Percentiles rank a stretch among this genome's conserved stretches.
Conservation (phyloP, 2,329 filamentous ascomycete species). For the Aspergillus sp. region DNA sequence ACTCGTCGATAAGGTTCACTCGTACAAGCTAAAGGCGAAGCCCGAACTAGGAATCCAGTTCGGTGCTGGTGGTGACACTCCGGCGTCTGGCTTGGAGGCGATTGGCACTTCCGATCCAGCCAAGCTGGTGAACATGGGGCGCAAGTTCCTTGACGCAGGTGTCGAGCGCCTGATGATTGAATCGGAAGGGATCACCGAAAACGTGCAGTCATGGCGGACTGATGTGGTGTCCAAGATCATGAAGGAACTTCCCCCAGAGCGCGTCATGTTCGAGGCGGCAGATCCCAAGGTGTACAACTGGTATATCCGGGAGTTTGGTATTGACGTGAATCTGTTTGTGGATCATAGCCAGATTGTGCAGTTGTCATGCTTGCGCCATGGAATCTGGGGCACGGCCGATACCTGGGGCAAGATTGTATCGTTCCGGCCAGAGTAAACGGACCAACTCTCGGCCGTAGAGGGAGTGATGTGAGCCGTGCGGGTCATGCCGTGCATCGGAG, state of each 20-base stretch:
- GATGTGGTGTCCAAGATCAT: conserved; percentile 58
- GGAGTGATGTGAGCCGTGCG: not conserved
- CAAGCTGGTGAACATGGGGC: conserved; percentile 54
- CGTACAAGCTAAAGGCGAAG: conserved; percentile 54
- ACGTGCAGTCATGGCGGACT: conserved; percentile 56
- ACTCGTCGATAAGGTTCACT: conserved; percentile 52
- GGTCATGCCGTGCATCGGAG: not conserved
- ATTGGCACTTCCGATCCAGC: conserved; percentile 54
- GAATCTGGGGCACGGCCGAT: conserved; percentile 60
- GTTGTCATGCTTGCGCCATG: conserved; percentile 53
- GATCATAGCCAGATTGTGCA: conserved; percentile 62
- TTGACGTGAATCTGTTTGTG: conserved; percentile 60
- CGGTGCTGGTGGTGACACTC: conserved; percentile 58
- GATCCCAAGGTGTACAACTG: conserved; percentile 59
- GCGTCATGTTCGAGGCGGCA: conserved; percentile 61
- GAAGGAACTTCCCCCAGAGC: conserved; percentile 53
- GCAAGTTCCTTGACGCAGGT: conserved; percentile 53
- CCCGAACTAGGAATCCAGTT: conserved; percentile 61
- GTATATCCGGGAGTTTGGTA: conserved; percentile 59
- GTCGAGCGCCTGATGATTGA: conserved; percentile 62
- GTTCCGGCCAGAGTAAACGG: conserved; percentile 32
- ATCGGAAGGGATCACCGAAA: conserved; percentile 62
- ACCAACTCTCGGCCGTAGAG: not conserved
- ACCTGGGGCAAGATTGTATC: conserved; percentile 57
- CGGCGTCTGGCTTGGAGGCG: conserved; percentile 49